Evolutionary conservation across 495 filamentous ascomycete species (phyloP).

Genomic region (Parachaetomium inaequale): DNA sequence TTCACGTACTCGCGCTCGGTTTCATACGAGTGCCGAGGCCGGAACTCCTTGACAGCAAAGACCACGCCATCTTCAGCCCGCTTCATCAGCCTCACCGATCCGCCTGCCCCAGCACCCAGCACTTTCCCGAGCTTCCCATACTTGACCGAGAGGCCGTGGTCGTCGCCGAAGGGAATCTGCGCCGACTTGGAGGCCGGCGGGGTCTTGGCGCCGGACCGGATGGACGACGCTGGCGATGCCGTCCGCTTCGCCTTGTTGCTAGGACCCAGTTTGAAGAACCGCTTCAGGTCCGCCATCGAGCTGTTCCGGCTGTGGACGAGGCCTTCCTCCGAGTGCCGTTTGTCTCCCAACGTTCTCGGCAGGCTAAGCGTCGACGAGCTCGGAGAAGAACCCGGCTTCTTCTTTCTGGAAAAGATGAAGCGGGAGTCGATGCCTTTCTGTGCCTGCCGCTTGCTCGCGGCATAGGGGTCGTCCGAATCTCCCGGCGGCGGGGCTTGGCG

Average conservation of each 20-base stretch:
- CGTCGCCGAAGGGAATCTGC: slow-evolving; percentile 87
- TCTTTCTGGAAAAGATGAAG: slow-evolving; percentile 71
- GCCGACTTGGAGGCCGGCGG: slow-evolving; percentile 55
- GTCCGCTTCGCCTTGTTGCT: slow-evolving; percentile 63
- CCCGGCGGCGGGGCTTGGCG: slow-evolving; percentile 74
- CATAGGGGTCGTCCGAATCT: slow-evolving; percentile 85
- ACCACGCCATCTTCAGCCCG: slow-evolving; percentile 83
- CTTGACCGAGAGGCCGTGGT: slow-evolving; percentile 83
- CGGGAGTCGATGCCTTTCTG: slow-evolving; percentile 72
- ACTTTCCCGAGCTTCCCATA: slow-evolving; percentile 96
- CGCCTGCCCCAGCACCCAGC: slow-evolving; percentile 88
- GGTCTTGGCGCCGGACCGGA: slow-evolving; percentile 52
- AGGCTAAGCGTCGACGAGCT: slow-evolving; percentile 47
- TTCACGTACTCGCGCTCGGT: slow-evolving; percentile 93
- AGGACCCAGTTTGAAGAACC: slow-evolving; percentile 75
- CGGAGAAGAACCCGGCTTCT: slow-evolving; percentile 40
- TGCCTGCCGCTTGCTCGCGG: slow-evolving; percentile 71
- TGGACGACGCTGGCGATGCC: slow-evolving; percentile 55
- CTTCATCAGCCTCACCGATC: slow-evolving; percentile 93
- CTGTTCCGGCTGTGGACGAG: slow-evolving; percentile 57
- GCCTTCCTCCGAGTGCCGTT: slow-evolving; percentile 33
- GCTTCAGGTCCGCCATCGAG: slow-evolving; percentile 91
- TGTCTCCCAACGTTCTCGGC: slow-evolving; percentile 30
- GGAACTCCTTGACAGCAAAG: slow-evolving; percentile 97
- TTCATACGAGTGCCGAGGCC: slow-evolving; percentile 89